Evolutionary conservation across 352 stramenopile species (phyloP).

Genomic region (Aphanomyces euteiches): DNA sequence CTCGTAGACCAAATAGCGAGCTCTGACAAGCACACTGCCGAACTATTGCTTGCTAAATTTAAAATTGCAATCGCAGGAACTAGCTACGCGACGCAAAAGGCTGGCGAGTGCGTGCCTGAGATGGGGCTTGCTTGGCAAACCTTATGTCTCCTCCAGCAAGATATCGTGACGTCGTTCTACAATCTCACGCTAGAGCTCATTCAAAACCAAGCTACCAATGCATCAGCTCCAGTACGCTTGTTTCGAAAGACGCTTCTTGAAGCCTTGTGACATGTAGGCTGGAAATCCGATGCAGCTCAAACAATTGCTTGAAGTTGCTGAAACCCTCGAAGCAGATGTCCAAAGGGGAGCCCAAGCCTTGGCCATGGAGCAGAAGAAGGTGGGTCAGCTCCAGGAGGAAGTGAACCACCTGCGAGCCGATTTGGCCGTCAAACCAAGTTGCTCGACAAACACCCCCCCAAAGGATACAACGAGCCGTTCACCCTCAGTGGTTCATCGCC

Average conservation of each 20-base stretch:
- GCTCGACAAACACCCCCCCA: too few species aligned
- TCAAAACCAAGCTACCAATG: background rate
- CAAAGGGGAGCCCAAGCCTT: conserved; percentile 44
- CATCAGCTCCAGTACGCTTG: background rate
- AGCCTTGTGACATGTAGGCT: conserved; percentile 26
- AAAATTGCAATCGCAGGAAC: conserved; percentile 17
- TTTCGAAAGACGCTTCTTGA: background rate
- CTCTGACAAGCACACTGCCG: background rate
- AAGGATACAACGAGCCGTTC: background rate
- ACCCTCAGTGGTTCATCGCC: background rate
- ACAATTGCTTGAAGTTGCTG: conserved; percentile 58
- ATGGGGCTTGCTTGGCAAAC: conserved; percentile 21
- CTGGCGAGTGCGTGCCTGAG: conserved; percentile 23
- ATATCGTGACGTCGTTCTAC: conserved; percentile 19
- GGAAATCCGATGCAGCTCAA: conserved; percentile 36
- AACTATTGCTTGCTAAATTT: conserved; percentile 24
- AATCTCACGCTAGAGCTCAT: background rate
- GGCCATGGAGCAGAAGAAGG: conserved; percentile 46
- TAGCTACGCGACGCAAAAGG: conserved; percentile 26
- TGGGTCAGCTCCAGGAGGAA: conserved; percentile 47
- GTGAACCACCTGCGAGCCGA: conserved; percentile 45
- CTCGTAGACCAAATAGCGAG: background rate
- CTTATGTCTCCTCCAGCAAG: conserved; percentile 20
- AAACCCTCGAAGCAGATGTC: conserved; percentile 57
- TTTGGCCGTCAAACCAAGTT: conserved; percentile 25